Conservation (phyloP, 1,139 yeast genomes). For the Hanseniaspora sp. region DNA sequence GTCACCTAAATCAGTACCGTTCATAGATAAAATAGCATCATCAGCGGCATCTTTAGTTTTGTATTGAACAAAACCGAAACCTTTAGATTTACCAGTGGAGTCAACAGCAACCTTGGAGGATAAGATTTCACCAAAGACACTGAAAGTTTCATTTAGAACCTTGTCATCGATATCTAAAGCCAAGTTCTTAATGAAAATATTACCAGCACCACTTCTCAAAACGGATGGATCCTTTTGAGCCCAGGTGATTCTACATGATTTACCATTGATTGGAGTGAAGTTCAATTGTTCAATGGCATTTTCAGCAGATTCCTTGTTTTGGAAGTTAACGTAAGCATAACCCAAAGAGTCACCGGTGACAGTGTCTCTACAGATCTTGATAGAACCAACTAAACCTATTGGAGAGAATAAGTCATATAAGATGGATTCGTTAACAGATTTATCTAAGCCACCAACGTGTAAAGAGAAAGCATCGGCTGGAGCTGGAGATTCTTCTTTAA, state of each 20-base stretch:
- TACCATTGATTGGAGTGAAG: constrained; percentile 88
- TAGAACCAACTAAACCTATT: constrained; percentile 90
- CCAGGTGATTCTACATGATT: constrained; percentile 99
- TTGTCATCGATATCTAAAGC: constrained; percentile 98
- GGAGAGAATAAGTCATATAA: constrained; percentile 91
- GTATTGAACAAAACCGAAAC: constrained; percentile 96
- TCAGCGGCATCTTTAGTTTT: constrained; percentile 87
- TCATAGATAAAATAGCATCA: constrained; percentile 92
- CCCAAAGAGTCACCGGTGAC: constrained; percentile 94
- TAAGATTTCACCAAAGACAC: constrained; percentile 90
- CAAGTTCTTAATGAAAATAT: constrained; percentile 95
- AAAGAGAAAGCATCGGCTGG: constrained; percentile 52
- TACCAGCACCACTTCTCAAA: constrained; percentile 94
- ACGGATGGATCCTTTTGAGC: constrained; percentile 97
- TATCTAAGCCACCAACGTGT: constrained; percentile 95
- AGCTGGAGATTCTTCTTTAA: constrained; percentile 29
- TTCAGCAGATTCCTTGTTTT: constrained; percentile 81
- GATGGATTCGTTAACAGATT: constrained; percentile 85
- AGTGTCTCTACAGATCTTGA: constrained; percentile 98
- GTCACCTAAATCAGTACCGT: constrained; percentile 88
- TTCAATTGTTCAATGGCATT: constrained; percentile 91
- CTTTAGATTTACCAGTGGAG: constrained; percentile 82
- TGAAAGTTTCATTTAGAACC: constrained; percentile 95
- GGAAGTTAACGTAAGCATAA: constrained; percentile 96
- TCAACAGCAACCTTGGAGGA: constrained; percentile 97